Evolutionary conservation across 1,284 basidiomycete genomes (phyloP).

Genomic region (Bjerkandera adusta): DNA sequence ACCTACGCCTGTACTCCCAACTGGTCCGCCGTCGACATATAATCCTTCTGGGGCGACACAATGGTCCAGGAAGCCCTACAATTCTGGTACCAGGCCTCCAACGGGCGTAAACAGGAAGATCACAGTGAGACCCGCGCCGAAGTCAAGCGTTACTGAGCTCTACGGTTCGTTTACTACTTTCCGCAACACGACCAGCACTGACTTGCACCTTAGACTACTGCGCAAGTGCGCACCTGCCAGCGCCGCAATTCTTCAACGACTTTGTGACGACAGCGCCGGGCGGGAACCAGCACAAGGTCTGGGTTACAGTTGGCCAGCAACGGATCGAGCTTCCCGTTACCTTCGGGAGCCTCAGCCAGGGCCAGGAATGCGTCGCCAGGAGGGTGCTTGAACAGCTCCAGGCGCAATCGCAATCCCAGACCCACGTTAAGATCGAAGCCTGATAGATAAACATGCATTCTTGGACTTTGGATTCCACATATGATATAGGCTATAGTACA

Average conservation of each 20-base stretch:
- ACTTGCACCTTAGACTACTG: constrained; percentile 33
- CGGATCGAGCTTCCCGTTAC: constrained; percentile 37
- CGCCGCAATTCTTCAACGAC: constrained; percentile 34
- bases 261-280: constrained; percentile 20
- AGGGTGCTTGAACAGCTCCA: constrained; percentile 37
- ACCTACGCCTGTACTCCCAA: no score
- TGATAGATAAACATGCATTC: no score
- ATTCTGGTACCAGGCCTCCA: no score
- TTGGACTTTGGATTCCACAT: no score
- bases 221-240: constrained; percentile 16
- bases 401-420: no score
- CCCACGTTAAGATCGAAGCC: no score
- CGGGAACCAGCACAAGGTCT: constrained; percentile 33
- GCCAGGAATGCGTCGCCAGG: constrained; percentile 37
- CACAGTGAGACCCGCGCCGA: constrained; percentile 16
- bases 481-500: no score
- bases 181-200: constrained; percentile 4
- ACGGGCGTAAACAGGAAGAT: constrained; percentile 8
- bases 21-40: no score
- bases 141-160: constrained; percentile 27
- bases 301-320: constrained; percentile 41
- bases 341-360: constrained; percentile 33
- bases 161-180: constrained; percentile 23
- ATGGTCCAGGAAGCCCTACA: no score
- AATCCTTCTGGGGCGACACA: no score